Base-by-base conservation (phyloP, 1,139 yeast genomes). In the Yamadazyma trypodendri region DNA sequence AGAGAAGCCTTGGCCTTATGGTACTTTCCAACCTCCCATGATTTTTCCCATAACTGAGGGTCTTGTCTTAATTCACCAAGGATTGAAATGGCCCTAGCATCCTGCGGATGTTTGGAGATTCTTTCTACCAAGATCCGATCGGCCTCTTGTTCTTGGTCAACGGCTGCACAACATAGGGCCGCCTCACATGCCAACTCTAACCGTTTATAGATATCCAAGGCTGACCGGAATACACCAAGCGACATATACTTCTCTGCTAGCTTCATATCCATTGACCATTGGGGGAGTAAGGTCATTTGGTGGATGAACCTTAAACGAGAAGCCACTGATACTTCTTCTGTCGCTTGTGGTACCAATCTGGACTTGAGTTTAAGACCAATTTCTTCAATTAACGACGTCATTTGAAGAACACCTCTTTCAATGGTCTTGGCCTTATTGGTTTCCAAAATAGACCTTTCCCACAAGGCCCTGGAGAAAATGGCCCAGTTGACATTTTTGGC, bases 331-430 rank as follows among this genome's bases (percentile, higher is more conserved):
- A 55, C 57, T 5, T 56, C 51, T 14, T 45, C 49, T 16, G 50
- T 55, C 2, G 68, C 72, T 21, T 59, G 60, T 4, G 94, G 88
- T 32, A 85, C 72, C 37, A 80, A 61, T 43, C 82, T 72, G 2
- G 82, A 64, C 42, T 75, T 71, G 36, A 86, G 78, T 40, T 81
- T 79, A 41, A 83, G 71, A 1, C 95, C 96, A 31, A 89, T 68
- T 56, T 90, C 97, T 55, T 90, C 97, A 21, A 90, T 92, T 35
- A 94, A 68, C 4, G 95, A 82, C 36, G 92, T 94, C 83, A 94
- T 82, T 61, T 94, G 98, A 38, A 92, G 68, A 11, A 90, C 81
- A 37, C 97, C 97, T 59, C 98, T 77, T 61, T 94, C 98, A 16
- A 90, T 82, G 1, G 97, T 90, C 55, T 86, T 81, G 3, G 95